These are phyloP conservation scores for Penicillium hordei DNA, from an alignment of 2,329 filamentous ascomycete genomes.

Conservation along the genomic window DNA sequence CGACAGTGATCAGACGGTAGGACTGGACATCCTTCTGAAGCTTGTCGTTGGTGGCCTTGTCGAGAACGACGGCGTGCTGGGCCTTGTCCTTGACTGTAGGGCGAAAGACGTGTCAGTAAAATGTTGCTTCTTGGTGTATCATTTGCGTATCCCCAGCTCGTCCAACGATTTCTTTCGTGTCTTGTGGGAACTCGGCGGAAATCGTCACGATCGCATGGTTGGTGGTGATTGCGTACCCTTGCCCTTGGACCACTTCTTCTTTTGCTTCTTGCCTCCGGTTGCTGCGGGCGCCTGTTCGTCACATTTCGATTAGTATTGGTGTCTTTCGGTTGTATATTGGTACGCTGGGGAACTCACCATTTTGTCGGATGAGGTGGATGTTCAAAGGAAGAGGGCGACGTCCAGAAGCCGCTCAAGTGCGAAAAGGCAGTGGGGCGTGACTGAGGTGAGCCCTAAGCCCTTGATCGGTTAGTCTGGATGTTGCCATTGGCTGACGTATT, in stretches of 20 bases:
- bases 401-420: slow-evolving; percentile 22
- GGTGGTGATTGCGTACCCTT: slow-evolving; percentile 49
- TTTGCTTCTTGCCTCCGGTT: slow-evolving; percentile 53
- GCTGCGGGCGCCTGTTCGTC: slow-evolving; percentile 47
- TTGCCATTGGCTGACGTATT: slow-evolving; percentile 11
- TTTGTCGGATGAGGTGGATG: slow-evolving; percentile 29
- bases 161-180: slow-evolving; percentile 17
- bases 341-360: slow-evolving; percentile 25
- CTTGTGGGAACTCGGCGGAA: slow-evolving; percentile 15
- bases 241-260: slow-evolving; percentile 60
- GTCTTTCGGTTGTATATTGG: background rate
- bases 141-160: slow-evolving; percentile 10
- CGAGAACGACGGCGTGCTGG: slow-evolving; percentile 96
- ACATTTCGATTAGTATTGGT: slow-evolving; percentile 18
- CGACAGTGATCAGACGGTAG: slow-evolving; percentile 98
- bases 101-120: slow-evolving; percentile 23
- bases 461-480: slow-evolving; percentile 23
- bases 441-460: slow-evolving; percentile 30
- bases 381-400: slow-evolving; percentile 21
- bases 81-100: slow-evolving; percentile 99
- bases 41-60: slow-evolving; percentile 96
- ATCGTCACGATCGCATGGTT: slow-evolving; percentile 25
- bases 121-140: slow-evolving; percentile 7
- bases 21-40: slow-evolving; percentile 99
- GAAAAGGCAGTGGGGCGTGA: slow-evolving; percentile 30